Conservation (phyloP, 768 basidiomycete species). For the Rhizopogon sp. region DNA sequence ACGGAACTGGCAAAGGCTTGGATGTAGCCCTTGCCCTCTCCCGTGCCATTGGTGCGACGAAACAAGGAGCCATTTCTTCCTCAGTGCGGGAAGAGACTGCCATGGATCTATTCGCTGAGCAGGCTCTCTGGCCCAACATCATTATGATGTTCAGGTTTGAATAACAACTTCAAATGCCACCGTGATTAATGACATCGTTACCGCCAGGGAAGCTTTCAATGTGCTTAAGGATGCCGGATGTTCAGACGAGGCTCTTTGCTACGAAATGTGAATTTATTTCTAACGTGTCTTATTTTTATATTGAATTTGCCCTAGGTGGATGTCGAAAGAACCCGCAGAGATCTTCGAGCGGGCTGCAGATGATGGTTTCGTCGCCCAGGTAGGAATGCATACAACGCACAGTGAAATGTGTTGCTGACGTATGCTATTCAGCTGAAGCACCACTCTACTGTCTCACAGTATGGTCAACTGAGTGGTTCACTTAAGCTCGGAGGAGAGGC, state of each 20-base stretch:
- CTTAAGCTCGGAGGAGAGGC: conserved; percentile 48
- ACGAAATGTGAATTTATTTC: conserved; percentile 46
- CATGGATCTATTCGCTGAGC: conserved; percentile 64
- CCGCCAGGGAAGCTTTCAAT: conserved; percentile 52
- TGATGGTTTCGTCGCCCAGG: conserved; percentile 58
- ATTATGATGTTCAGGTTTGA: conserved; percentile 53
- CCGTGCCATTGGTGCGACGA: conserved; percentile 56
- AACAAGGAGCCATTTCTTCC: conserved; percentile 58
- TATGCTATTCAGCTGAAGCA: conserved; percentile 42
- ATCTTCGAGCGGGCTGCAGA: conserved; percentile 66
- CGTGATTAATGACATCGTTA: not conserved
- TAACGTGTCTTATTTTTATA: not conserved
- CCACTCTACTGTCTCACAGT: conserved; percentile 60
- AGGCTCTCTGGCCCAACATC: conserved; percentile 64
- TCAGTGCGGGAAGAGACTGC: conserved; percentile 58
- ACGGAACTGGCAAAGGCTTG: conserved; percentile 47
- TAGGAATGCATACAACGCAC: conserved; percentile 11
- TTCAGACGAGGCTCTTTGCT: conserved; percentile 62
- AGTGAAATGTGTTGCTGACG: not conserved
- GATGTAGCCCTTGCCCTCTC: conserved; percentile 47
- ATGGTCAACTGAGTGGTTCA: conserved; percentile 55
- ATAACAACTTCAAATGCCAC: not conserved
- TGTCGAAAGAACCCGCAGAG: conserved; percentile 68
- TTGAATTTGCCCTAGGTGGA: conserved; percentile 42
- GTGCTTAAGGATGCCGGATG: conserved; percentile 61